Conservation (phyloP, 2,329 filamentous ascomycete genomes). For the Diplodia seriata region DNA sequence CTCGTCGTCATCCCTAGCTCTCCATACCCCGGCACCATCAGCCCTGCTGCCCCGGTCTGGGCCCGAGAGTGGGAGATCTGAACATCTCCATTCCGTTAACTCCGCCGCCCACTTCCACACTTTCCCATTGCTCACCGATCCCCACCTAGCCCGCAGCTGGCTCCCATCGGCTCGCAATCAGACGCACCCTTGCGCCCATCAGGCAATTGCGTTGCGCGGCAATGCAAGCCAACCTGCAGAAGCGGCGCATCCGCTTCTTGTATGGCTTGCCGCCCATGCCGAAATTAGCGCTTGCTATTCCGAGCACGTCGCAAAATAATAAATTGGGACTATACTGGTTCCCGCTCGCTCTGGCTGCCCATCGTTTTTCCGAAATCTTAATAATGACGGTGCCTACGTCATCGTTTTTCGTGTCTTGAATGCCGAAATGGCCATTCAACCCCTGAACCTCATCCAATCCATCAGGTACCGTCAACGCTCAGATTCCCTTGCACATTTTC, state of each 20-base stretch:
- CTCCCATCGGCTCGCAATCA: background rate
- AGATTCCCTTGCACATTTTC: background rate
- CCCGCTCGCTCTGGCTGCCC: background rate
- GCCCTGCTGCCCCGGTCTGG: too few relatives aligned
- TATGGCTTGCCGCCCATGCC: background rate
- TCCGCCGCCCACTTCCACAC: background rate
- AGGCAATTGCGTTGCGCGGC: background rate
- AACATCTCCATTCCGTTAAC: conserved; percentile 8
- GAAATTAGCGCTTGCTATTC: background rate
- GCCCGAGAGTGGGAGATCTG: conserved; percentile 17
- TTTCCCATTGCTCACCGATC: background rate
- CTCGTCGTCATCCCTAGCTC: background rate
- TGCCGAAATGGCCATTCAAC: too few relatives aligned
- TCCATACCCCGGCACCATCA: conserved; percentile 1
- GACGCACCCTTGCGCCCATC: conserved; percentile 3
- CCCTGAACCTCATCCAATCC: conserved; percentile 1
- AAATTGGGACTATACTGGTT: too few relatives aligned
- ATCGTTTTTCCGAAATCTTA: conserved; percentile 4
- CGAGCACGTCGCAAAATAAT: background rate
- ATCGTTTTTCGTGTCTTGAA: background rate
- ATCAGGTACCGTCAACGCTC: background rate
- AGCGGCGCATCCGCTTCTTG: too few relatives aligned
- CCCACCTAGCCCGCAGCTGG: background rate
- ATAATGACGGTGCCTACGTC: background rate
- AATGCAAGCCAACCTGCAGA: background rate